Conservation (phyloP, 192 early-diverging fungal genomes). For the Umbelopsis sp. region DNA sequence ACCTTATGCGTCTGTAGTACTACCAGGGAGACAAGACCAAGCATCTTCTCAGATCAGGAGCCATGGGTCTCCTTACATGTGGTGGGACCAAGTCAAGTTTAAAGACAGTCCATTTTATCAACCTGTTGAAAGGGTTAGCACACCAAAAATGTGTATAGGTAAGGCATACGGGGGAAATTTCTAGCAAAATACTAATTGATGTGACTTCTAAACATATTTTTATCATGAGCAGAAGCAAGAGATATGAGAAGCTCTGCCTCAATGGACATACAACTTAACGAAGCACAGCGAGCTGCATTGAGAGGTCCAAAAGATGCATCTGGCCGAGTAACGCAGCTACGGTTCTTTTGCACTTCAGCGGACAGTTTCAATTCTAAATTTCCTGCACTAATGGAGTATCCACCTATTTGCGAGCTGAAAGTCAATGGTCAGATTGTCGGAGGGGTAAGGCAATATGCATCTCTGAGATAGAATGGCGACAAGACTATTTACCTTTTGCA, state of each 20-base stretch:
- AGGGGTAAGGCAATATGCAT: slow-evolving; percentile 29
- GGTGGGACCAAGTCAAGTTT: slow-evolving; percentile 4
- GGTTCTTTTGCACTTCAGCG: slow-evolving; percentile 42
- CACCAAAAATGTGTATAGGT: slow-evolving; percentile 1
- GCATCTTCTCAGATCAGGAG: background rate
- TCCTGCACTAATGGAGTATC: slow-evolving; percentile 46
- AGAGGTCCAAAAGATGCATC: background rate
- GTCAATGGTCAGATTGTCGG: slow-evolving; percentile 43
- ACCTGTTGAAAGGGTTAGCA: background rate
- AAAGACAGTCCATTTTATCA: slow-evolving; percentile 19
- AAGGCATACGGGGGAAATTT: background rate
- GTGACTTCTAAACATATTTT: background rate
- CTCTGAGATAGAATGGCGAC: background rate
- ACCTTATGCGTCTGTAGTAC: background rate
- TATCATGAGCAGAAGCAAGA: background rate
- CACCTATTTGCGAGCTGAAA: slow-evolving; percentile 48
- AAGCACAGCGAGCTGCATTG: background rate
- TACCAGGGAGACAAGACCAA: background rate
- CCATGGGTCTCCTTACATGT: background rate
- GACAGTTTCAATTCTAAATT: slow-evolving; percentile 19
- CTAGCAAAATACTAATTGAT: background rate
- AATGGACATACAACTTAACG: background rate
- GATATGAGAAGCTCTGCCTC: background rate
- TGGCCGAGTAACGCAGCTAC: slow-evolving; percentile 24
- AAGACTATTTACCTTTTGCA: too few relatives aligned